These are phyloP conservation scores for Tricholoma hemisulphureum DNA, from an alignment of 768 basidiomycete genomes.

Conservation along the genomic window DNA sequence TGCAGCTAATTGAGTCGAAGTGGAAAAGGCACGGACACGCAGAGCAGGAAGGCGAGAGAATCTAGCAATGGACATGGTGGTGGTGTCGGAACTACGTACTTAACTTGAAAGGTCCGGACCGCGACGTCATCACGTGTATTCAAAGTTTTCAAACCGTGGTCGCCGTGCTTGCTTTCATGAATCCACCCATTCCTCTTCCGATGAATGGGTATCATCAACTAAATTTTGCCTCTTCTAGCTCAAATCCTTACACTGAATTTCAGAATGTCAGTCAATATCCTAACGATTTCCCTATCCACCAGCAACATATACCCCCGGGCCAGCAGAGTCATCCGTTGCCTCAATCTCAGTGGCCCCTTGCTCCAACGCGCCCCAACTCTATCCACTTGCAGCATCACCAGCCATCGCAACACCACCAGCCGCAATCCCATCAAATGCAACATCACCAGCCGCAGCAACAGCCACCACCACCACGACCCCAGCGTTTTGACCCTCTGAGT, in stretches of 20 bases:
- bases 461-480: constrained; percentile 31
- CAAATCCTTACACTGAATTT: constrained; percentile 31
- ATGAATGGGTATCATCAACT: constrained; percentile 32
- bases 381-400: constrained; percentile 19
- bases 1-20: constrained; percentile 44
- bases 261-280: constrained; percentile 12
- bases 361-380: constrained; percentile 2
- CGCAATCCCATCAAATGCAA: constrained; percentile 21
- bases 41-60: constrained; percentile 31
- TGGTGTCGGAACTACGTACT: constrained; percentile 3
- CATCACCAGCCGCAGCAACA: constrained; percentile 32
- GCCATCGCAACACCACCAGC: constrained; percentile 26
- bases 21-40: constrained; percentile 38
- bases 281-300: neutral
- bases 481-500: constrained; percentile 34
- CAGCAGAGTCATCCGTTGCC: constrained; percentile 2
- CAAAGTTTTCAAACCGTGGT: neutral
- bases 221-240: constrained; percentile 35
- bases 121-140: constrained; percentile 18
- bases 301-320: neutral
- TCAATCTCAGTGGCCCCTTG: constrained; percentile 1
- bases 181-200: constrained; percentile 17
- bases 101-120: neutral
- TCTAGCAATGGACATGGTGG: constrained; percentile 32
- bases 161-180: constrained; percentile 16